A percentile compares a stretch with the other conserved stretches of the same genome.
Conservation (phyloP, 192 early-diverging fungal species). For the Entomortierella chlamydospora region DNA sequence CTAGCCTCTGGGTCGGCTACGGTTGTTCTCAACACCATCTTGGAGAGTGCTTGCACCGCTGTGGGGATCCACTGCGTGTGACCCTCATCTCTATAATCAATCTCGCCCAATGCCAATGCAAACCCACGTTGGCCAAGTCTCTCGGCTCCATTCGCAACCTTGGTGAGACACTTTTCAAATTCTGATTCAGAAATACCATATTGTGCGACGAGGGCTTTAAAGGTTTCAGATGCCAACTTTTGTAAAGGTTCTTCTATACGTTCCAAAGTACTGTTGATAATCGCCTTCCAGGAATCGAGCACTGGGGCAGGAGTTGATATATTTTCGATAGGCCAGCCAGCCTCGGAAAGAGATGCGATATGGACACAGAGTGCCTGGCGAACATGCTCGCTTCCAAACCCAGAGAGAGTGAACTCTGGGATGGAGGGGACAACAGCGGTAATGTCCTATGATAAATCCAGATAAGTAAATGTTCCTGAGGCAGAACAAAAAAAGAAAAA, state of each 20-base stretch:
- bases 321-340: constrained; percentile 52
- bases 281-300: constrained; percentile 60
- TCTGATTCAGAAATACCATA: constrained; percentile 58
- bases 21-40: constrained; percentile 11
- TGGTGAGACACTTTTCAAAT: constrained; percentile 52
- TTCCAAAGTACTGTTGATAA: constrained; percentile 66
- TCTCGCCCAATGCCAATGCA: constrained; percentile 70
- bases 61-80: constrained; percentile 20
- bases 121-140: constrained; percentile 68
- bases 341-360: constrained; percentile 61
- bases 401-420: constrained; percentile 58
- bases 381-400: constrained; percentile 72
- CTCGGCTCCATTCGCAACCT: constrained; percentile 48
- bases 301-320: not conserved
- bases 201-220: constrained; percentile 53
- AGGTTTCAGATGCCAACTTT: constrained; percentile 58
- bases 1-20: constrained; percentile 75
- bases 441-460: constrained; percentile 48
- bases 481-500: not conserved
- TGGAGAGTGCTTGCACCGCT: constrained; percentile 11
- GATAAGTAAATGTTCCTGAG: too few species aligned
- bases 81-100: constrained; percentile 49
- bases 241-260: constrained; percentile 77
- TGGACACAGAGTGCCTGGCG: constrained; percentile 63
- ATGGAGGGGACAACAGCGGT: constrained; percentile 47